Evolutionary conservation across 2,329 filamentous ascomycete genomes (phyloP).

Genomic region (Fusarium setosum): DNA sequence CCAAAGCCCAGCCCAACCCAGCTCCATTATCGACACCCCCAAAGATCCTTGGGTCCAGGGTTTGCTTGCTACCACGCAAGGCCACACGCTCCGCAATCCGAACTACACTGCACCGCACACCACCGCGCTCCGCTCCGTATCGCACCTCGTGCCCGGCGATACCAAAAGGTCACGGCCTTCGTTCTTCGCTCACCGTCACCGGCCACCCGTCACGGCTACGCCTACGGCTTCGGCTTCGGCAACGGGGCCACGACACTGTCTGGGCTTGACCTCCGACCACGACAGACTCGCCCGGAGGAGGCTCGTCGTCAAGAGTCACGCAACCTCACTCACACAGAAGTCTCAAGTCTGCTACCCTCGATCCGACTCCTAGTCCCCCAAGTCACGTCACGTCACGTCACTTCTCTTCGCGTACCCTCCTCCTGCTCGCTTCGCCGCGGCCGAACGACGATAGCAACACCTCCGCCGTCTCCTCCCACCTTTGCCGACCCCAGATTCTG

Average conservation of each 20-base stretch:
- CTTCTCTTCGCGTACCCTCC: constrained; percentile 14
- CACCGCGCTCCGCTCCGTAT: constrained; percentile 39
- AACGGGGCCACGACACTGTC: constrained; percentile 30
- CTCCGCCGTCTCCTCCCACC: constrained; percentile 13
- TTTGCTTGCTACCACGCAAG: constrained; percentile 40
- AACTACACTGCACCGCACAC: constrained; percentile 39
- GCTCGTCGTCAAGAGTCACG: constrained; percentile 19
- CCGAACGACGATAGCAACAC: constrained; percentile 26
- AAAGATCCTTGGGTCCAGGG: constrained; percentile 45
- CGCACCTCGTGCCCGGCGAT: constrained; percentile 36
- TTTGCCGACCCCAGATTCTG: constrained; percentile 11
- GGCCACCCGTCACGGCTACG: constrained; percentile 26
- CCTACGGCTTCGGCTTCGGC: constrained; percentile 31
- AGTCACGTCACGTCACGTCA: constrained; percentile 36
- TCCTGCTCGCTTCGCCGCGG: constrained; percentile 18
- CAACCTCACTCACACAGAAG: constrained; percentile 12
- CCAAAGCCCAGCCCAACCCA: constrained; percentile 46
- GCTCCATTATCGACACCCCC: constrained; percentile 56
- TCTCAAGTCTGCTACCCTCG: constrained; percentile 2
- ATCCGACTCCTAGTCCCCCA: constrained; percentile 16
- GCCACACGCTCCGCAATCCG: constrained; percentile 42
- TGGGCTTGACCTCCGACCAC: constrained; percentile 27
- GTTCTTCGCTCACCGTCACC: constrained; percentile 34
- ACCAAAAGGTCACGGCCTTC: constrained; percentile 36
- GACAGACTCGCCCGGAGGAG: constrained; percentile 24